phyloP scores from a whole-genome alignment of 2,329 filamentous ascomycete species.

The Monilinia polystroma region DNA sequence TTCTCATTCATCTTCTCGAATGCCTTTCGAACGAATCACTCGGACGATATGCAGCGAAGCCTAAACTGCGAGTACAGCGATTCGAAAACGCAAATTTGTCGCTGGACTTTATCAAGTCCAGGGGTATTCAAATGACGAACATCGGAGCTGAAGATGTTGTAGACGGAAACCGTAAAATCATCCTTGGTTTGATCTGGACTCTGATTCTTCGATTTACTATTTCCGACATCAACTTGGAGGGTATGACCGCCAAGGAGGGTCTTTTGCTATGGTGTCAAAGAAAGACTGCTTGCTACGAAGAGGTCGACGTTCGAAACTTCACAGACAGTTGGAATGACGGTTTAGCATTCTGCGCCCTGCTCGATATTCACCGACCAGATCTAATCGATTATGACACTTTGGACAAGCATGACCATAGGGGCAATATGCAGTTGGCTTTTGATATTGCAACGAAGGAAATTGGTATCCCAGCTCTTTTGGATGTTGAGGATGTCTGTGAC shows the following conservation, averaged over 20 bases:
- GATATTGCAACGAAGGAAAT: constrained; percentile 96
- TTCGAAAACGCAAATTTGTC: constrained; percentile 98
- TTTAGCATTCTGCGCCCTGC: constrained; percentile 88
- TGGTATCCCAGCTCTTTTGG: constrained; percentile 90
- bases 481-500: constrained; percentile 97
- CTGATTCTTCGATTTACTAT: constrained; percentile 97
- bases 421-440: constrained; percentile 98
- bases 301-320: constrained; percentile 93
- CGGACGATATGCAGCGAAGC: constrained; percentile 93
- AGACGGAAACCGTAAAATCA: constrained; percentile 96
- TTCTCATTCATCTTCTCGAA: constrained; percentile 95
- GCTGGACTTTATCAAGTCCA: constrained; percentile 86
- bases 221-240: constrained; percentile 97
- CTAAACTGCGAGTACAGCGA: constrained; percentile 91
- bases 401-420: constrained; percentile 89
- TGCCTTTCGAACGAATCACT: constrained; percentile 92
- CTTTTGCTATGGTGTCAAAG: constrained; percentile 95
- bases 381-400: constrained; percentile 94
- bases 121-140: constrained; percentile 96
- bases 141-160: constrained; percentile 98
- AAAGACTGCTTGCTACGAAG: constrained; percentile 97
- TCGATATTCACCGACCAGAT: constrained; percentile 96
- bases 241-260: constrained; percentile 95
- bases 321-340: constrained; percentile 97
- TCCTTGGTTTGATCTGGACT: constrained; percentile 96